Evolutionary conservation across 2,329 filamentous ascomycete species (phyloP), one percentile per base, ranked within the genome.

Genomic region (Rutstroemia sp.): DNA sequence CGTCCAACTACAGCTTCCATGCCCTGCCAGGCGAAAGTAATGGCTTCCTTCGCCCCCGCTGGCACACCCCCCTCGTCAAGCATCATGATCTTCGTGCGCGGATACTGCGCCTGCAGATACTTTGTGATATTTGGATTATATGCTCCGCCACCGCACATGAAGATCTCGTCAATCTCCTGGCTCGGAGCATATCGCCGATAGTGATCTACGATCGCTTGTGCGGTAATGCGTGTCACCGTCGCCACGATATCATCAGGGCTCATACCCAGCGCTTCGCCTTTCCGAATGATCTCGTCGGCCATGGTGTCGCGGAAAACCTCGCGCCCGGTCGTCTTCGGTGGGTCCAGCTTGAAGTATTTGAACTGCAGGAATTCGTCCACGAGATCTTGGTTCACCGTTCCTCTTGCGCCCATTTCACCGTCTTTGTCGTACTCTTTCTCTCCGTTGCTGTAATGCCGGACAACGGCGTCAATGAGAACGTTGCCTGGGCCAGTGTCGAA

Each of bases 21-120:
- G 2, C 76, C 80, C 67, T 82, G 79, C 75, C 79, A 81, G 4
- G 82, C 80, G 64, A 84, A 83, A 1, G 76, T 80, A 52, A 81
- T 61, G 5, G 80, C 79, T 65, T 85, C 81, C 66, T 84, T 84
- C 2, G 81, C 80, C 37, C 75, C 77, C 1, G 70, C 77, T 0
- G 79, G 78, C 49, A 85, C 75, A 4, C 80, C 80, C 2, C 79
- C 79, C 49, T 79, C 79, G 60, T 83, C 79, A 6, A 84, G 71
- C 73, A 80, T 79, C 53, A 75, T 69, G 46, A 84, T 78, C 39
- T 70, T 72, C 2, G 75, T 75, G 39, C 72, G 70, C 14, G 75
- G 79, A 61, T 75, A 79, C 58, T 72, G 68, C 54, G 66, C 63
- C 65, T 79, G 76, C 59, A 85, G 76, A 64, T 75, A 80, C 6